Base-by-base conservation (phyloP, 2,329 filamentous ascomycete species). In the Arthrobotrys iridis region DNA sequence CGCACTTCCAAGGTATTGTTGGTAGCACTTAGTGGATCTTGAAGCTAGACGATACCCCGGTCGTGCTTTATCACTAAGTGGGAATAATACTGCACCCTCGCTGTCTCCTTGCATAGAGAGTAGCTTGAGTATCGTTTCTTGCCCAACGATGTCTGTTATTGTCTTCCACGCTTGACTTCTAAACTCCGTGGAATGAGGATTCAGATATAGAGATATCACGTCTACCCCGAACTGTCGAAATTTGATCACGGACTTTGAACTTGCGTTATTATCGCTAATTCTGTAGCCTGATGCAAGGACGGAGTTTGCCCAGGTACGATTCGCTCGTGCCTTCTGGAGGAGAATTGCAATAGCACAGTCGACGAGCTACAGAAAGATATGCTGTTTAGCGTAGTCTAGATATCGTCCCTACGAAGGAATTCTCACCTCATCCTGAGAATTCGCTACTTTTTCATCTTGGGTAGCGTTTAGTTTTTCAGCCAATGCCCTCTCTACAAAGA, bases 101-200 rank as follows among this genome's bases (percentile, higher is more conserved):
- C 41, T 40, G n/a, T 41, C 35, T 6, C 71, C 62, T 64, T 75
- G 71, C 71, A 75, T 68, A 4, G 63, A 40, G 11, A 80, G 33
- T 24, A 80, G 57, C 40, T 78, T 73, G 26, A 79, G 62, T 68
- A 80, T 79, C n/a, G 75, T 92, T 52, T 88, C 88, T 73, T 86
- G 86, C 0, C 94, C 95, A 8, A 98, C 83, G 3, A 97, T 83
- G 24, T 86, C 85, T 15, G 96, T 86, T 8, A 97, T 80, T 67
- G 90, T 87, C 10, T 89, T 88, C 95, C 95, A 99, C 40, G 90
- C 87, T 4, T 84, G 81, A 24, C 71, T 75, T 76, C 91, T 96
- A 60, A 99, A 83, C 4, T 85, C 84, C 26, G 87, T 84, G 11
- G 91, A 89, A 81, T 92, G 88, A 35, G 86, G 86, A 79, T 97